Percentiles rank a stretch among this genome's conserved stretches.
Evolutionary conservation across 345 rosid genomes (phyloP).

Genomic region (Aurinia saxatilis): DNA sequence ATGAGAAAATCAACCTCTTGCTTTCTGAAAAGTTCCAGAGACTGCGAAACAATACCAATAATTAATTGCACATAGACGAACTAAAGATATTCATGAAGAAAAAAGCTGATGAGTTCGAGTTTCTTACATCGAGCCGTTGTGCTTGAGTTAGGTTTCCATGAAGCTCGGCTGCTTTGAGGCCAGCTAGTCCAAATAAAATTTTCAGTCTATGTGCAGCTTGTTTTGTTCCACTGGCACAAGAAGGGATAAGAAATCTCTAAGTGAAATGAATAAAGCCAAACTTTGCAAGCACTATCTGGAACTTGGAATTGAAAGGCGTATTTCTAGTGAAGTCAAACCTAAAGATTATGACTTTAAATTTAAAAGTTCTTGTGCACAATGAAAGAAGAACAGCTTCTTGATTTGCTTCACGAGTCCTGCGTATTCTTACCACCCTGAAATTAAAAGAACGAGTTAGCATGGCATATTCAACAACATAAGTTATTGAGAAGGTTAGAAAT

Average conservation of each 20-base stretch:
- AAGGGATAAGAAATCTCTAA: slow-evolving; percentile 12
- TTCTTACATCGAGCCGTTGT: slow-evolving; percentile 91
- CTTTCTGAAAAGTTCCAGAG: slow-evolving; percentile 90
- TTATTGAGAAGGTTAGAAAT: not conserved
- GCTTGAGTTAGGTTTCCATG: slow-evolving; percentile 97
- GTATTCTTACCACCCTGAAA: slow-evolving; percentile 84
- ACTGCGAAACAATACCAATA: slow-evolving; percentile 38
- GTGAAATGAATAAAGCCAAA: slow-evolving; percentile 1
- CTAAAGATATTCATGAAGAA: no score
- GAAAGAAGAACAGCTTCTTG: slow-evolving; percentile 95
- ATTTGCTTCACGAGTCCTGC: slow-evolving; percentile 80
- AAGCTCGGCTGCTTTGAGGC: slow-evolving; percentile 89
- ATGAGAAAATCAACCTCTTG: slow-evolving; percentile 85
- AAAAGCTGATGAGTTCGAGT: not conserved
- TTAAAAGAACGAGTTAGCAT: slow-evolving; percentile 5
- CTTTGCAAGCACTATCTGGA: not conserved
- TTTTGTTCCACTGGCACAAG: slow-evolving; percentile 78
- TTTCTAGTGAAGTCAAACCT: slow-evolving; percentile 40
- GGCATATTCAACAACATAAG: not conserved
- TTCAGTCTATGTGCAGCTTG: slow-evolving; percentile 93
- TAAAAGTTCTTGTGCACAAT: slow-evolving; percentile 83
- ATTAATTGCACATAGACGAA: slow-evolving; percentile 4
- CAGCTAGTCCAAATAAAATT: slow-evolving; percentile 82
- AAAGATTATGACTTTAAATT: slow-evolving; percentile 79
- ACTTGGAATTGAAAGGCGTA: slow-evolving; percentile 1